Evolutionary conservation across 768 basidiomycete genomes (phyloP).

Genomic region (Termitomyces sp.): DNA sequence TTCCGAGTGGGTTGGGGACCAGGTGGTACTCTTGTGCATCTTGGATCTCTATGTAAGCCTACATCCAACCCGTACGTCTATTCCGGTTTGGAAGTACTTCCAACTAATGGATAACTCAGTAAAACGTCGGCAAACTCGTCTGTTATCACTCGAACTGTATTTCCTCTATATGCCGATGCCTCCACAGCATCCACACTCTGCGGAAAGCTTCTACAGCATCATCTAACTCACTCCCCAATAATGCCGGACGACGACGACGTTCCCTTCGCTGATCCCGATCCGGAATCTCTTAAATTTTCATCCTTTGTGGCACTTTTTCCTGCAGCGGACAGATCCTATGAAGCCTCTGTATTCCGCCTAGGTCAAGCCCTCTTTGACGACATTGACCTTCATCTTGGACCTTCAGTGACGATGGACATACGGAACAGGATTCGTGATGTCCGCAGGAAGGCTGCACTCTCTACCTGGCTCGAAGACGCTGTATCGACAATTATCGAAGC

Average conservation of each 20-base stretch:
- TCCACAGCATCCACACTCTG: conserved; percentile 37
- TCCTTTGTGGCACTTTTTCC: conserved; percentile 74
- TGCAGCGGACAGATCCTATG: conserved; percentile 62
- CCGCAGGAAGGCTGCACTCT: conserved; percentile 74
- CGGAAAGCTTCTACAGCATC: conserved; percentile 67
- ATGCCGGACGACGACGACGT: conserved; percentile 62
- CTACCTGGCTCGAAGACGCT: conserved; percentile 77
- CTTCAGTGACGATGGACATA: conserved; percentile 53
- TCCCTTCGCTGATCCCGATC: conserved; percentile 63
- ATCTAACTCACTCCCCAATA: conserved; percentile 70
- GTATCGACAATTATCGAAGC: conserved; percentile 69
- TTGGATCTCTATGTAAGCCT: conserved; percentile 70
- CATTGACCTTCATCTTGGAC: conserved; percentile 58
- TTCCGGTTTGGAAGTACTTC: neutral
- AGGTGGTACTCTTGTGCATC: conserved; percentile 66
- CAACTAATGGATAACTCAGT: conserved; percentile 24
- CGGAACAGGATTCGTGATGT: conserved; percentile 56
- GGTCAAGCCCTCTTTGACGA: conserved; percentile 87
- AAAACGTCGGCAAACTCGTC: conserved; percentile 59
- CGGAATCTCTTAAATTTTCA: conserved; percentile 61
- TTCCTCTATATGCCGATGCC: conserved; percentile 32
- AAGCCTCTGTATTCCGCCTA: conserved; percentile 83
- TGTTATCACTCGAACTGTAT: conserved; percentile 44
- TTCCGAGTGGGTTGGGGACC: conserved; percentile 93
- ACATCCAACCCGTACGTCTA: conserved; percentile 44